Conservation (phyloP, 2,329 filamentous ascomycete genomes). For the Remersonia thermophila region DNA sequence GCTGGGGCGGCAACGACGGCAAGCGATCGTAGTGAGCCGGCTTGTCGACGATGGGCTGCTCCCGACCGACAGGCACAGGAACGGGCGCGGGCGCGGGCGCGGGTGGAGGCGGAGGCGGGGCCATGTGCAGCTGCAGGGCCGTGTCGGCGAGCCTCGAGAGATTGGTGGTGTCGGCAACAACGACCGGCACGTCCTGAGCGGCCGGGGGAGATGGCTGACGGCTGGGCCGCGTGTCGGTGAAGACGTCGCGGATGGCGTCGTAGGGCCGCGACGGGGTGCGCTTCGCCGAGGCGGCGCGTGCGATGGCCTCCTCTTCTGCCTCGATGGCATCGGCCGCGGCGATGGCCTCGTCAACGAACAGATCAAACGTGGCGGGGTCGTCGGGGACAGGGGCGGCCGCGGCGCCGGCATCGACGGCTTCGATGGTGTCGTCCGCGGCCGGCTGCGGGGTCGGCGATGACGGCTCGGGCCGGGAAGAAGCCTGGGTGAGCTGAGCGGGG, state of each 20-base stretch:
- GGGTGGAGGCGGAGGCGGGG: not conserved
- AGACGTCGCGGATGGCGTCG: slow-evolving; percentile 33
- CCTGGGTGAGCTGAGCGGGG: slow-evolving; percentile 5
- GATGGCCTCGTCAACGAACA: slow-evolving; percentile 12
- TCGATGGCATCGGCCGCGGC: slow-evolving; percentile 12
- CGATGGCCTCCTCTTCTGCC: slow-evolving; percentile 14
- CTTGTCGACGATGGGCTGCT: slow-evolving; percentile 2
- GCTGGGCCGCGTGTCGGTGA: slow-evolving; percentile 23
- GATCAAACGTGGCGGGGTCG: slow-evolving; percentile 7
- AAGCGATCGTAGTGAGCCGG: slow-evolving; percentile 4
- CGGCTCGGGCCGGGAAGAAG: not conserved
- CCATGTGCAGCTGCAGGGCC: slow-evolving; percentile 14
- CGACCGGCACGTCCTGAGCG: not conserved
- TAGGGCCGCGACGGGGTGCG: slow-evolving; percentile 27
- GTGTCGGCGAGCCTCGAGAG: slow-evolving; percentile 24
- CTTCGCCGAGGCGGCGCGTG: slow-evolving; percentile 10
- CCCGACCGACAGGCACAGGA: no score
- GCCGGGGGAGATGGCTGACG: slow-evolving; percentile 8
- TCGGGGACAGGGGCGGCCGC: slow-evolving; percentile 1
- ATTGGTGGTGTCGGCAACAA: slow-evolving; percentile 14
- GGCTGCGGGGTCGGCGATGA: slow-evolving; percentile 2
- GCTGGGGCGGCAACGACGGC: no score
- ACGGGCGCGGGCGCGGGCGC: not conserved
- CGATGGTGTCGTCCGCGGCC: not conserved
- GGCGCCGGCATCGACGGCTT: not conserved